These are phyloP conservation scores for Tetragonia tetragonoides DNA, from an alignment of 148 eudicot species.

Conservation along the genomic window DNA sequence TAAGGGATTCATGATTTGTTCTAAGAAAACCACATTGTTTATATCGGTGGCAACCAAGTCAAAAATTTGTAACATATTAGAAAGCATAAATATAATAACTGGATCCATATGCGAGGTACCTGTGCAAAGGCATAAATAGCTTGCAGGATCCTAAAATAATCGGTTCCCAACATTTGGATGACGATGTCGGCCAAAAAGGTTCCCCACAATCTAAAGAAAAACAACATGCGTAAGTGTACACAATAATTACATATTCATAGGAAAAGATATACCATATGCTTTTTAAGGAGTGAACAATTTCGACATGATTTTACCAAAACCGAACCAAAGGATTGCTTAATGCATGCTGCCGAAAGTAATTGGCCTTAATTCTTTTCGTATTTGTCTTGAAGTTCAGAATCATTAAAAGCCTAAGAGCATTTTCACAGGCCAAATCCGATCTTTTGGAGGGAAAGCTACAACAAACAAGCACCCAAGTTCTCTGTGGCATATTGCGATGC, in stretches of 20 bases:
- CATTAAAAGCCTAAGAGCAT: not conserved
- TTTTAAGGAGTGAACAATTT: not conserved
- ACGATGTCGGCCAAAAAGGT: slow-evolving; percentile 85
- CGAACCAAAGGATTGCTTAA: not conserved
- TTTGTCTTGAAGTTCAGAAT: too few species aligned
- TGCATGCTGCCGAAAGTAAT: not conserved
- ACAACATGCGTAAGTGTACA: slow-evolving; percentile 4
- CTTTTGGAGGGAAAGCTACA: too few species aligned
- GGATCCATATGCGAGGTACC: slow-evolving; percentile 37
- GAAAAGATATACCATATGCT: not conserved
- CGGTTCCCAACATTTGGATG: slow-evolving; percentile 96
- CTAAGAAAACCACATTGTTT: not conserved
- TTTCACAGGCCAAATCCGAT: not conserved
- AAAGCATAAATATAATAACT: not conserved
- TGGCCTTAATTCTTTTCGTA: not conserved
- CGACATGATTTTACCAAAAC: not conserved
- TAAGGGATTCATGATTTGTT: too few species aligned
- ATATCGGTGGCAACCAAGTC: not conserved
- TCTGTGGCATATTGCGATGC: not conserved
- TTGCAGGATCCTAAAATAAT: slow-evolving; percentile 85
- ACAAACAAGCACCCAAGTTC: not conserved
- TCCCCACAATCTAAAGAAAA: slow-evolving; percentile 75
- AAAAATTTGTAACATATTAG: not conserved
- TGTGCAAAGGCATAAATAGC: slow-evolving; percentile 92
- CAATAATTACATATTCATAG: not conserved